Percentiles rank a stretch among this genome's conserved stretches.
phyloP scores from a whole-genome alignment of 31 red algal genomes.

The Bonnemaisonia californica region DNA sequence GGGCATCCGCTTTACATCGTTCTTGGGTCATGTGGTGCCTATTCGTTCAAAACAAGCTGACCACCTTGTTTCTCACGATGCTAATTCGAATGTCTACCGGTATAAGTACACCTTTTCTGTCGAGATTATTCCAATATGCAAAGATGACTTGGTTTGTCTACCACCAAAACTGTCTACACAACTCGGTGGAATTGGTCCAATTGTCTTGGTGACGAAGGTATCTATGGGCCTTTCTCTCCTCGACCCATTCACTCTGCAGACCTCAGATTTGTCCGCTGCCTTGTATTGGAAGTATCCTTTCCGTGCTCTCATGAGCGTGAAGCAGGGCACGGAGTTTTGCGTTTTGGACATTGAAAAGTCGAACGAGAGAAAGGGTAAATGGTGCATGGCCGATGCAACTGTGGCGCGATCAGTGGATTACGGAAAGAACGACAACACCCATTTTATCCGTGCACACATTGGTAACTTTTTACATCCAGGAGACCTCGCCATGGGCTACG shows the following conservation, averaged over 20 bases:
- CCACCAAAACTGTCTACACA: conserved; percentile 80
- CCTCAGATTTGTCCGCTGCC: conserved; percentile 70
- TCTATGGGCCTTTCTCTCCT: conserved; percentile 65
- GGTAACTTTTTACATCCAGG: conserved; percentile 88
- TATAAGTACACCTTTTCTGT: conserved; percentile 99
- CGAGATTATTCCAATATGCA: conserved; percentile 93
- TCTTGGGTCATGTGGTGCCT: conserved; percentile 85
- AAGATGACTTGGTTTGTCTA: conserved; percentile 93
- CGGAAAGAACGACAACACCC: conserved; percentile 81
- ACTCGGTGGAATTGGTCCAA: conserved; percentile 92
- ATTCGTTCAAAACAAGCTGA: conserved; percentile 87
- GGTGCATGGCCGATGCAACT: conserved; percentile 81
- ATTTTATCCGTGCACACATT: conserved; percentile 89
- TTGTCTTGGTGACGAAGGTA: conserved; percentile 89
- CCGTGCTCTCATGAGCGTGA: conserved; percentile 75
- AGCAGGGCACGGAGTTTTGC: conserved; percentile 82
- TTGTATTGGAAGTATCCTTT: conserved; percentile 93
- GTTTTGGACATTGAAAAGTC: conserved; percentile 90
- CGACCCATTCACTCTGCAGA: conserved; percentile 85
- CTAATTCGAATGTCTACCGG: conserved; percentile 88
- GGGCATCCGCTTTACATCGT: conserved; percentile 82
- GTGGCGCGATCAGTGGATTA: conserved; percentile 86
- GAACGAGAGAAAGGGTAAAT: conserved; percentile 60
- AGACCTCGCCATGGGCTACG: conserved; percentile 92
- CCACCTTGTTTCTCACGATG: conserved; percentile 97